Conservation (phyloP, 2,329 filamentous ascomycete species). For the Monilinia vaccinii-corymbosi region DNA sequence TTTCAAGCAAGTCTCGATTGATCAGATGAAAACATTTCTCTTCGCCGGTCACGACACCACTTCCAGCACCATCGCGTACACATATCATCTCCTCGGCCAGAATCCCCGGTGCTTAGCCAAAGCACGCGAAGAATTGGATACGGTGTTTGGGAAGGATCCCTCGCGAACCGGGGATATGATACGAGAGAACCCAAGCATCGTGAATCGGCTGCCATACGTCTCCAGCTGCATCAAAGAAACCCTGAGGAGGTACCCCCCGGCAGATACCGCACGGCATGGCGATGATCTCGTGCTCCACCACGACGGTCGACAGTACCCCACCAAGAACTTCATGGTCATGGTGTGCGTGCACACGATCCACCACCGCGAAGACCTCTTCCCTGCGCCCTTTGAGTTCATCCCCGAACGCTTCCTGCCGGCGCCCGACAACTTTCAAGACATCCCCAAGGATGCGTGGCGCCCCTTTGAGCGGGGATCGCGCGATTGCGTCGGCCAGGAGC, state of each 20-base stretch:
- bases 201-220: conserved; percentile 18
- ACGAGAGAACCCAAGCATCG: conserved; percentile 13
- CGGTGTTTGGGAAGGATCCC: conserved; percentile 19
- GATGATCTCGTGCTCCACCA: conserved; percentile 2
- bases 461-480: conserved; percentile 46
- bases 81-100: conserved; percentile 17
- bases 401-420: conserved; percentile 38
- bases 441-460: conserved; percentile 38
- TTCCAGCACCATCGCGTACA: conserved; percentile 17
- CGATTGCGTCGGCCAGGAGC: conserved; percentile 48
- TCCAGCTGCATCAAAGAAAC: conserved; percentile 22
- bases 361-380: conserved; percentile 34
- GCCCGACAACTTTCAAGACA: conserved; percentile 22
- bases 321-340: conserved; percentile 13
- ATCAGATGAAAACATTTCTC: conserved; percentile 18
- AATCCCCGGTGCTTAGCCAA: conserved; percentile 15
- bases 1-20: conserved; percentile 16
- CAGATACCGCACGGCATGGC: conserved; percentile 14
- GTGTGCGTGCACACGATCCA: conserved; percentile 13
- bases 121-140: conserved; percentile 19
- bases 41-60: conserved; percentile 23
- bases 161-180: conserved; percentile 9
- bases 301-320: conserved; percentile 9
- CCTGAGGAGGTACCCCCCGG: conserved; percentile 19
- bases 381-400: conserved; percentile 36